These are phyloP conservation scores for Saccharomycopsis vini DNA, from an alignment of 805 yeast genomes.

Conservation along the genomic window DNA sequence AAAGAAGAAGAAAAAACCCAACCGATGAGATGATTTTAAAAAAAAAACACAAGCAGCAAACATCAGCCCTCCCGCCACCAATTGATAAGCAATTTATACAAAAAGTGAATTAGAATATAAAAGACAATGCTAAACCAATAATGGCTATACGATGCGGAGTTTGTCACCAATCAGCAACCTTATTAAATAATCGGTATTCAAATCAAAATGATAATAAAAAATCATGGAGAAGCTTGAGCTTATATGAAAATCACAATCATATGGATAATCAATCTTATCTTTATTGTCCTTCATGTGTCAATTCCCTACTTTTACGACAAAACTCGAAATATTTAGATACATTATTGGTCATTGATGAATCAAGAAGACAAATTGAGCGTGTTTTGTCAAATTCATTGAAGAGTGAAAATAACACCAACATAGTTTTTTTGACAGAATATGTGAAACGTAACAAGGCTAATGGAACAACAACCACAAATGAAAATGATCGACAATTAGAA, in stretches of 20 bases:
- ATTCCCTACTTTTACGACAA: neutral
- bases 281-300: slow-evolving; percentile 11
- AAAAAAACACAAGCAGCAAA: too few relatives aligned
- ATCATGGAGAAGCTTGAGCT: neutral
- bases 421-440: slow-evolving; percentile 8
- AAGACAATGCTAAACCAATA: too few relatives aligned
- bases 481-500: neutral
- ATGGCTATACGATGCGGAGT: slow-evolving; percentile 9
- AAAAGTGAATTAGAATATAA: too few relatives aligned
- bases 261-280: too few relatives aligned
- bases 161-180: slow-evolving; percentile 10
- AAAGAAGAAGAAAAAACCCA: too few relatives aligned
- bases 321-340: slow-evolving; percentile 7
- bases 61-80: too few relatives aligned
- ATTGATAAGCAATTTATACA: too few relatives aligned
- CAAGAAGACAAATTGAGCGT: slow-evolving; percentile 4
- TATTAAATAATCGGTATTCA: slow-evolving; percentile 4
- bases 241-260: too few relatives aligned
- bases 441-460: neutral
- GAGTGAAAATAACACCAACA: slow-evolving; percentile 6
- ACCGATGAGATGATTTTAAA: too few relatives aligned
- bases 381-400: slow-evolving; percentile 9
- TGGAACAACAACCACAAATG: neutral
- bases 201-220: too few relatives aligned
- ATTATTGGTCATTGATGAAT: slow-evolving; percentile 1